phyloP scores from a whole-genome alignment of 2,329 filamentous ascomycete species.

The Zopfia rhizophila region DNA sequence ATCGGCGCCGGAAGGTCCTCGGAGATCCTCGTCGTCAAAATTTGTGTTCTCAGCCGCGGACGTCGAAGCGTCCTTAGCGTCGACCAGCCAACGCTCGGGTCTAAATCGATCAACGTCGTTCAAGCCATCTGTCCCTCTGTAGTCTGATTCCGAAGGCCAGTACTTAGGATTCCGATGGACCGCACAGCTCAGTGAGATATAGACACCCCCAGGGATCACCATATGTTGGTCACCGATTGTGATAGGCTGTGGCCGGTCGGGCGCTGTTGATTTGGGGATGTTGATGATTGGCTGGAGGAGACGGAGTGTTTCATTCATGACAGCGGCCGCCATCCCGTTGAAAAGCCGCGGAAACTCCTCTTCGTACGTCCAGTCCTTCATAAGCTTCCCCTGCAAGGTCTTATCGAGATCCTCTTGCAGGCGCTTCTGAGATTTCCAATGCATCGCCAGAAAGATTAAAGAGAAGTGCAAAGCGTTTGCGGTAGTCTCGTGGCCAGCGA shows the following conservation, averaged over 20 bases:
- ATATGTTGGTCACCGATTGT: conserved; percentile 67
- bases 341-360: conserved; percentile 72
- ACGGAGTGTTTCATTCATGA: conserved; percentile 81
- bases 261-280: conserved; percentile 72
- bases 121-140: conserved; percentile 29
- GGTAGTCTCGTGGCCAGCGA: conserved; percentile 84
- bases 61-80: conserved; percentile 34
- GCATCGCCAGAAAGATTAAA: conserved; percentile 73
- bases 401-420: conserved; percentile 76
- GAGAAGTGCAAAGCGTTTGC: conserved; percentile 80
- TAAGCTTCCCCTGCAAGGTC: conserved; percentile 68
- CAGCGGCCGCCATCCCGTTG: conserved; percentile 75
- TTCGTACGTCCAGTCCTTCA: conserved; percentile 77
- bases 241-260: conserved; percentile 64
- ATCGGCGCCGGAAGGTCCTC: conserved; percentile 69
- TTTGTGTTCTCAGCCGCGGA: conserved; percentile 52
- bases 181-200: conserved; percentile 65
- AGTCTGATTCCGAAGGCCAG: conserved; percentile 68
- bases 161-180: conserved; percentile 76
- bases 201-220: conserved; percentile 66
- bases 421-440: conserved; percentile 70
- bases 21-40: conserved; percentile 64
- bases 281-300: conserved; percentile 75
- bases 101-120: conserved; percentile 74
- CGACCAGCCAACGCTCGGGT: conserved; percentile 76